phyloP scores from a whole-genome alignment of 2,329 filamentous ascomycete genomes.

The Xenoacremonium recifei region DNA sequence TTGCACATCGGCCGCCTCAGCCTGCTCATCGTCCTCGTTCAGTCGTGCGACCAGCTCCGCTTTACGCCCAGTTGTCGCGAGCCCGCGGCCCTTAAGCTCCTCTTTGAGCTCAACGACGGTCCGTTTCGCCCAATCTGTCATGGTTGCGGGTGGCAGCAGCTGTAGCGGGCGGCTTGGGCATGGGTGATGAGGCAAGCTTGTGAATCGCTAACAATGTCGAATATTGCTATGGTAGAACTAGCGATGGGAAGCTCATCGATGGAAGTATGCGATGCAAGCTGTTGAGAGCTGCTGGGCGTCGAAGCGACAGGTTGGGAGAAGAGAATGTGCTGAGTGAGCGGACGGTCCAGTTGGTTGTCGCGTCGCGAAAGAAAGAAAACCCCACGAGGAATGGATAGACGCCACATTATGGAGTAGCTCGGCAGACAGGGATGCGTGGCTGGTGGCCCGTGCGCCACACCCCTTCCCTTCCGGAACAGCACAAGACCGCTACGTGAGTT shows the following conservation, averaged over 20 bases:
- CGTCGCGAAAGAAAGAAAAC: conserved; percentile 10
- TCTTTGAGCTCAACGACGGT: conserved; percentile 75
- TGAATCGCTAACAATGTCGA: no score
- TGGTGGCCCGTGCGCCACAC: not conserved
- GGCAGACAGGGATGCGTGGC: not conserved
- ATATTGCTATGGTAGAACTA: no score
- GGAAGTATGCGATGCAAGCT: no score
- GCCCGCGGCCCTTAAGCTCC: conserved; percentile 70
- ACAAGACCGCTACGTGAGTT: no score
- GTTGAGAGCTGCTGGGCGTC: no score
- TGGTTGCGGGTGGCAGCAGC: conserved; percentile 28
- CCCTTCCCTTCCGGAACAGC: no score
- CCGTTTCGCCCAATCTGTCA: conserved; percentile 55
- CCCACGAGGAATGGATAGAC: conserved; percentile 1
- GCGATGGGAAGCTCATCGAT: no score
- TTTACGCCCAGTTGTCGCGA: conserved; percentile 68
- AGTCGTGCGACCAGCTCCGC: conserved; percentile 69
- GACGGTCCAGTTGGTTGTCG: conserved; percentile 1
- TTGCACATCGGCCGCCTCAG: conserved; percentile 5
- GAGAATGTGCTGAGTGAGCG: not conserved
- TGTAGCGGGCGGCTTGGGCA: conserved; percentile 1
- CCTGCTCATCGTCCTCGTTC: conserved; percentile 17
- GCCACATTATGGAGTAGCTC: no score
- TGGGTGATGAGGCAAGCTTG: not conserved
- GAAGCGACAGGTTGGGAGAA: not conserved